These are phyloP conservation scores for Ceratobasidium sp. DNA, from an alignment of 1,284 basidiomycete genomes.

Conservation along the genomic window DNA sequence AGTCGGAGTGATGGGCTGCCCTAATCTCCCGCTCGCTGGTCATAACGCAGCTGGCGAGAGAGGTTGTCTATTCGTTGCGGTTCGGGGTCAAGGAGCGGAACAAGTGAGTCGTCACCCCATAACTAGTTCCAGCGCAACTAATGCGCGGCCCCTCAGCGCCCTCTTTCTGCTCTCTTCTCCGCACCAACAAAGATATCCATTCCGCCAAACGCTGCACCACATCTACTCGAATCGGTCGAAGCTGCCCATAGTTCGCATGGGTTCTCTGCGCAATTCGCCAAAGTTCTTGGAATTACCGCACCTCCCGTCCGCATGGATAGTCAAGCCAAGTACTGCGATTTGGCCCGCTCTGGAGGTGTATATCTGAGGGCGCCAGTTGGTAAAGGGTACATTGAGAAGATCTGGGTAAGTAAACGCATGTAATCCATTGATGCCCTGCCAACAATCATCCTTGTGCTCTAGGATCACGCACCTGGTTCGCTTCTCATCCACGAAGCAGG, in stretches of 20 bases:
- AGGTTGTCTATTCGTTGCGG: conserved; percentile 88
- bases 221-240: conserved; percentile 94
- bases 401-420: conserved; percentile 72
- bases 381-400: conserved; percentile 87
- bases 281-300: conserved; percentile 75
- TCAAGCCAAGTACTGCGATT: conserved; percentile 95
- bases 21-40: conserved; percentile 83
- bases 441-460: conserved; percentile 21
- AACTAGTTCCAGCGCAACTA: background rate
- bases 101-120: conserved; percentile 64
- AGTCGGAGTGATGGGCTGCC: conserved; percentile 95
- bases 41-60: conserved; percentile 70
- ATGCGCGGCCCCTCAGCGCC: conserved; percentile 60
- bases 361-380: conserved; percentile 94
- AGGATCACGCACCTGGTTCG: conserved; percentile 93
- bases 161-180: conserved; percentile 53
- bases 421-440: conserved; percentile 25
- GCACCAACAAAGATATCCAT: conserved; percentile 53
- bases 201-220: conserved; percentile 65
- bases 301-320: conserved; percentile 92
- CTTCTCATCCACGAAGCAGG: conserved; percentile 92
- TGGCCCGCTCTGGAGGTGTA: conserved; percentile 68
- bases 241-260: conserved; percentile 90
- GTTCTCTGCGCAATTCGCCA: conserved; percentile 82
- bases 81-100: conserved; percentile 84